Conservation (phyloP, 2,329 filamentous ascomycete genomes). For the Sporothrix inflata region DNA sequence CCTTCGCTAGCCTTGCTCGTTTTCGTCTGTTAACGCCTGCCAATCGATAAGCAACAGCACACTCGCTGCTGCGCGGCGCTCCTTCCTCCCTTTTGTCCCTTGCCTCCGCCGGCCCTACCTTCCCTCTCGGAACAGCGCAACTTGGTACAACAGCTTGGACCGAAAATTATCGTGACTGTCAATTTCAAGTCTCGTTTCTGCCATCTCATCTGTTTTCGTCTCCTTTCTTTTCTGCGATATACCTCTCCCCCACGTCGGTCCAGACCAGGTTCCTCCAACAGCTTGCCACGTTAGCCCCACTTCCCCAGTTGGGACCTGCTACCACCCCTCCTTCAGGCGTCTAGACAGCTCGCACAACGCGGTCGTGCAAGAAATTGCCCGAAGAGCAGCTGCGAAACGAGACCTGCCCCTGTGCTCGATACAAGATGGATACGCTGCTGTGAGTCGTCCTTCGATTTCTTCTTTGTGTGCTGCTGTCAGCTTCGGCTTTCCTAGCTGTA, state of each 20-base stretch:
- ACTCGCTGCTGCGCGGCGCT: neutral
- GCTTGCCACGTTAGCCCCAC: constrained; percentile 16
- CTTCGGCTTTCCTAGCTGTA: neutral
- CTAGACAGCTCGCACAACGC: neutral
- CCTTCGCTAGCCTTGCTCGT: constrained; percentile 19
- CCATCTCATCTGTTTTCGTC: neutral
- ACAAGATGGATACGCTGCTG: constrained; percentile 30
- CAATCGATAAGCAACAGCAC: constrained; percentile 25
- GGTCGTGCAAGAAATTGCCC: constrained; percentile 5
- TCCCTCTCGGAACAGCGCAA: constrained; percentile 26
- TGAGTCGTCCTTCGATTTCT: constrained; percentile 22
- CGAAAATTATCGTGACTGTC: constrained; percentile 24
- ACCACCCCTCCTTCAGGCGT: constrained; percentile 20
- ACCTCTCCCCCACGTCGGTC: neutral
- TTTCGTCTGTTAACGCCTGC: neutral
- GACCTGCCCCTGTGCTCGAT: neutral
- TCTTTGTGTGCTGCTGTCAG: neutral
- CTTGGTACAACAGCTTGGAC: constrained; percentile 15
- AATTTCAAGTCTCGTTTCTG: neutral
- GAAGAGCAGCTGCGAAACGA: neutral
- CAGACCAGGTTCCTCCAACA: constrained; percentile 2
- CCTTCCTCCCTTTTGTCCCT: constrained; percentile 16
- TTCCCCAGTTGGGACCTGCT: constrained; percentile 18
- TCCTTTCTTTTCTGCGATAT: neutral
- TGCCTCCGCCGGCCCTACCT: constrained; percentile 21